These are phyloP conservation scores for Prototheca cutis DNA, from an alignment of 163 green algal genomes.

Conservation along the genomic window DNA sequence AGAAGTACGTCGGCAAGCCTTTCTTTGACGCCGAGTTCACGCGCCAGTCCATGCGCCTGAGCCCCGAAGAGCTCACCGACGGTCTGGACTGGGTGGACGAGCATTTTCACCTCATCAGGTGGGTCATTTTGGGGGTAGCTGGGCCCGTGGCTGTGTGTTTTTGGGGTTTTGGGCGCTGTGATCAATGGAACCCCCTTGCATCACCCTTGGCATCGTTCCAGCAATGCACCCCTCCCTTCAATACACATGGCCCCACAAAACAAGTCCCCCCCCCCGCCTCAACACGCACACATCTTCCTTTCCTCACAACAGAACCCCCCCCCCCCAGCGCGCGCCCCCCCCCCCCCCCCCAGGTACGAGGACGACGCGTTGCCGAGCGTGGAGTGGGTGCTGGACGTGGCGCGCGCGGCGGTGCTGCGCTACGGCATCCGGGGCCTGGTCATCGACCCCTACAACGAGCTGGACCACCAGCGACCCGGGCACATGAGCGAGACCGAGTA, in stretches of 20 bases:
- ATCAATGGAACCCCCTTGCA: no score
- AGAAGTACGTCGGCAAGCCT: slow-evolving; percentile 75
- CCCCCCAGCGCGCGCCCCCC: no score
- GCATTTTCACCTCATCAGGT: slow-evolving; percentile 73
- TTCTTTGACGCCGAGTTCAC: slow-evolving; percentile 65
- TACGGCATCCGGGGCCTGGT: slow-evolving; percentile 86
- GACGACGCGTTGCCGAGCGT: slow-evolving; percentile 73
- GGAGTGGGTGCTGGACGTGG: slow-evolving; percentile 83
- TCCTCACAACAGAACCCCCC: no score
- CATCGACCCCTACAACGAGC: slow-evolving; percentile 96
- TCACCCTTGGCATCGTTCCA: no score
- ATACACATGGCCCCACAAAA: no score
- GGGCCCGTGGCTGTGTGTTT: no score
- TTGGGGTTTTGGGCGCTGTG: no score
- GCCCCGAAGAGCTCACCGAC: slow-evolving; percentile 37
- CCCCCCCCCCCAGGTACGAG: slow-evolving; percentile 37
- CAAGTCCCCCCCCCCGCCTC: no score
- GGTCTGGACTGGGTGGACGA: slow-evolving; percentile 69
- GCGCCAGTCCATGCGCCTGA: slow-evolving; percentile 43
- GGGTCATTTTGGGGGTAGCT: no score
- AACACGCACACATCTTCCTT: no score
- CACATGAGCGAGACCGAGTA: slow-evolving; percentile 87
- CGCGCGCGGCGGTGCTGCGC: slow-evolving; percentile 64
- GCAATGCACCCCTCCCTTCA: no score
- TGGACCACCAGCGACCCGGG: slow-evolving; percentile 55